Evolutionary conservation across 305 asterid genomes (phyloP).

Genomic region (Fraxinus floribunda): DNA sequence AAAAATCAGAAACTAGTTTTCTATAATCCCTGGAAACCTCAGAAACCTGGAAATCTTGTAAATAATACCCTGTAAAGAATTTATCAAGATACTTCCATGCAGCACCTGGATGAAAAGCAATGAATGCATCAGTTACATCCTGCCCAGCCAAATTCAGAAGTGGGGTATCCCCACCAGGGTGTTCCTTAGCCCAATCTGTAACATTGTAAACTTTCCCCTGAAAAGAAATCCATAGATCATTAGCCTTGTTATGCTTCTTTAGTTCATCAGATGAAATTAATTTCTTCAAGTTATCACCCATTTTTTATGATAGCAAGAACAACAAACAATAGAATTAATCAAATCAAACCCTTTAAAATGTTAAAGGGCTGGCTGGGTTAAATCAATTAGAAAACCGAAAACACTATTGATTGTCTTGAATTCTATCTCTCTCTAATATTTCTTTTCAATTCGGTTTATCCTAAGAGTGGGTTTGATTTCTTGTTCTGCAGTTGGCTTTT

Average conservation of each 20-base stretch:
- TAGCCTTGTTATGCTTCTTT: slow-evolving; percentile 28
- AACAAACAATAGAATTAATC: not conserved
- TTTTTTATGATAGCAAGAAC: not conserved
- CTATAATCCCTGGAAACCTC: slow-evolving; percentile 44
- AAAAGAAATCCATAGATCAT: slow-evolving; percentile 41
- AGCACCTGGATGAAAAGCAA: slow-evolving; percentile 34
- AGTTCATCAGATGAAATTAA: slow-evolving; percentile 34
- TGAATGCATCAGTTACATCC: slow-evolving; percentile 38
- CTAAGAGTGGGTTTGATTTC: not conserved
- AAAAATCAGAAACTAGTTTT: slow-evolving; percentile 29
- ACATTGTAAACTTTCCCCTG: slow-evolving; percentile 43
- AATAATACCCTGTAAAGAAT: slow-evolving; percentile 34
- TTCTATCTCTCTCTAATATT: too few relatives aligned
- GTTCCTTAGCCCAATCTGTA: slow-evolving; percentile 40
- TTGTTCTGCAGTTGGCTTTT: not conserved
- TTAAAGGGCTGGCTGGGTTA: not conserved
- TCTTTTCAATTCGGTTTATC: too few relatives aligned
- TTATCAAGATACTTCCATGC: slow-evolving; percentile 45
- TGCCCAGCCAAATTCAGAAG: slow-evolving; percentile 41
- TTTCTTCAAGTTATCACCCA: slow-evolving; percentile 20
- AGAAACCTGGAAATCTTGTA: slow-evolving; percentile 38
- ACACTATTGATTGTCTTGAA: too few relatives aligned
- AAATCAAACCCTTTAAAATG: not conserved
- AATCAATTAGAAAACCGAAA: too few relatives aligned
- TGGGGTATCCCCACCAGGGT: slow-evolving; percentile 44